These are phyloP conservation scores for Botrytis aclada DNA, from an alignment of 2,329 filamentous ascomycete species.

Conservation along the genomic window DNA sequence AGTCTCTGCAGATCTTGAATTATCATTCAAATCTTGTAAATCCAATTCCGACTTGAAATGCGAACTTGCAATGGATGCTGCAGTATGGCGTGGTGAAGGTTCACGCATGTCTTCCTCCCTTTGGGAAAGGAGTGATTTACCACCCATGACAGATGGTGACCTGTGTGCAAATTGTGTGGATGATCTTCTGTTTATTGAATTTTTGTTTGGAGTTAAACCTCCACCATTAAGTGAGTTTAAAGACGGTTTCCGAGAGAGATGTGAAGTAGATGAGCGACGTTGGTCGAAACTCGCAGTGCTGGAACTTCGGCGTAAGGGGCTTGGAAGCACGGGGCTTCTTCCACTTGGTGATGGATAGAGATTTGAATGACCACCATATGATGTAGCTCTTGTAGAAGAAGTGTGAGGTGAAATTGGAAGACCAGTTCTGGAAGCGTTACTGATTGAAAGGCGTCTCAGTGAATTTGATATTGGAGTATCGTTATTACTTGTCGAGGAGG, in stretches of 20 bases:
- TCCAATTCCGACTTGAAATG: conserved; percentile 37
- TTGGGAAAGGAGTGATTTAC: conserved; percentile 42
- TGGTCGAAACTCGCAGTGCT: conserved; percentile 44
- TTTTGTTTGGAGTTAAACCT: conserved; percentile 39
- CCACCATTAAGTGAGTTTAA: conserved; percentile 43
- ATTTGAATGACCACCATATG: conserved; percentile 20
- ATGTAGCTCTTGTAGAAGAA: conserved; percentile 15
- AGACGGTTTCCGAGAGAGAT: conserved; percentile 43
- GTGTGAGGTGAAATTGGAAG: conserved; percentile 25
- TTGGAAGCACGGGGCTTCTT: conserved; percentile 28
- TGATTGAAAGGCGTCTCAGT: conserved; percentile 43
- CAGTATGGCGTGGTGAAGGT: conserved; percentile 44
- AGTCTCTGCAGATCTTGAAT: conserved; percentile 51
- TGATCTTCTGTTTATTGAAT: conserved; percentile 41
- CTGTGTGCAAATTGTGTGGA: conserved; percentile 42
- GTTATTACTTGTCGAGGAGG: conserved; percentile 28
- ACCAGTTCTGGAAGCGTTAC: conserved; percentile 24
- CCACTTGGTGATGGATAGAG: conserved; percentile 31
- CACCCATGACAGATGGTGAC: conserved; percentile 36
- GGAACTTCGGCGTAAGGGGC: conserved; percentile 40
- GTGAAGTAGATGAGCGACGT: conserved; percentile 42
- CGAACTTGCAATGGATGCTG: conserved; percentile 43
- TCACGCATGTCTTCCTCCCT: conserved; percentile 35
- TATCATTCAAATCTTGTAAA: conserved; percentile 30
- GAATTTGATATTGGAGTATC: conserved; percentile 35